Conservation (phyloP, 768 basidiomycete genomes). For the Tricholoma sp. region DNA sequence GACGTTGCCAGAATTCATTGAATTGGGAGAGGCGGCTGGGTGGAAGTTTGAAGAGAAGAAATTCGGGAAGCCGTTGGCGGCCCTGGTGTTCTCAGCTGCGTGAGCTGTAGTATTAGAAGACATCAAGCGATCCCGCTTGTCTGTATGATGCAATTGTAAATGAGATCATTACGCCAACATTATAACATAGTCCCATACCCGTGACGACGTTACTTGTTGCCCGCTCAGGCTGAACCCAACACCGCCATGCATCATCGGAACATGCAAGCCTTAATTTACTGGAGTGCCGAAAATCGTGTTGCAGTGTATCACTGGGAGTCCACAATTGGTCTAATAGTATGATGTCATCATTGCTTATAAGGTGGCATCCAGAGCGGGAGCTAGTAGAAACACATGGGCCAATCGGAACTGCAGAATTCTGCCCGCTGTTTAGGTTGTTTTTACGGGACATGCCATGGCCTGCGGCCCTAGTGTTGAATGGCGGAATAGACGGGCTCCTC, state of each 20-base stretch:
- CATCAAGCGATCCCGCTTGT: too few relatives aligned
- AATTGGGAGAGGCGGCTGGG: conserved; percentile 17
- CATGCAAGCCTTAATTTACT: too few relatives aligned
- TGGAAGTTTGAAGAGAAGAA: conserved; percentile 21
- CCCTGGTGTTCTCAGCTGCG: conserved; percentile 8
- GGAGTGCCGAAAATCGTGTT: too few relatives aligned
- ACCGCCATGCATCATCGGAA: too few relatives aligned
- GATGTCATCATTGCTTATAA: background rate
- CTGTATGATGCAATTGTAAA: background rate
- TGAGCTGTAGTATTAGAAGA: too few relatives aligned
- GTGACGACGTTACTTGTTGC: too few relatives aligned
- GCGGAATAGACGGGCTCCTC: background rate
- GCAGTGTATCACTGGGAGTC: too few relatives aligned
- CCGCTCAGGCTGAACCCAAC: too few relatives aligned
- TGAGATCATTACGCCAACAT: too few relatives aligned
- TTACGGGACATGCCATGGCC: background rate
- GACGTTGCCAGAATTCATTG: conserved; percentile 19
- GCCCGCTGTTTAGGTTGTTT: background rate
- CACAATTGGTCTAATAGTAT: too few relatives aligned
- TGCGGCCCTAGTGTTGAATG: background rate
- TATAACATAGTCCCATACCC: too few relatives aligned
- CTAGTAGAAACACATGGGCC: background rate
- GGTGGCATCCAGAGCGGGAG: background rate
- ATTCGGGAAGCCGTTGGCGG: conserved; percentile 1
- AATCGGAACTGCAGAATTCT: background rate